Base-by-base conservation (phyloP, 2,329 filamentous ascomycete genomes). In the Penicillium oxalicum region DNA sequence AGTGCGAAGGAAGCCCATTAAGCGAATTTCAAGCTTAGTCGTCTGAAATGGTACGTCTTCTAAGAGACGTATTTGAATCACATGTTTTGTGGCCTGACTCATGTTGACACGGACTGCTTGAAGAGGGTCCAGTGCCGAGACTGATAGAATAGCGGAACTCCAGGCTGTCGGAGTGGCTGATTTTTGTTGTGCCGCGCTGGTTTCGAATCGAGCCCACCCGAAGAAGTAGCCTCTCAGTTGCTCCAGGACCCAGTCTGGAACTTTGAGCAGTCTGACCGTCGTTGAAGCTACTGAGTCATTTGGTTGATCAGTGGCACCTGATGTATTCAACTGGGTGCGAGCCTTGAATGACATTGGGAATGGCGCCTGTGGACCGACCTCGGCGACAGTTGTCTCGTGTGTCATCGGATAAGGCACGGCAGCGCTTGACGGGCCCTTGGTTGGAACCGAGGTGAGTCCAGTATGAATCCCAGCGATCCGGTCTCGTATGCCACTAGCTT, bases 171-270 rank as follows among this genome's bases (percentile, higher is more conserved):
- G 8, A 12, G 48, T 70, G 3, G 63, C 50, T 0, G 71, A 64
- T 2, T 71, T 44, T 3, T 62, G 61, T 3, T 71, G 68, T 2
- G 60, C 53, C 0, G 58, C 61, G 12, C 46, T 38, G 24, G 68
- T 63, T 0, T 63, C 61, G 0, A 70, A 66, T 0, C 75, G 67
- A 0, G 76, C 78, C 83, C 84, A 87, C 3, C 81, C 83, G 35
- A 84, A 81, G 58, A 83, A 87, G 5, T 83, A 74, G 0, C 84
- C 84, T 9, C 71, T 68, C 43, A 87, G 71, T 3, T 77, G 74
- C 52, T 78, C 67, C 24, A 74, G 69, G 36, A 84, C 62, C 32
- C 78, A 72, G 26, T 77, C 76, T 0, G 79, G 70, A 0, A 84
- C 70, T 8, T 72, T 74, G 0, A 59, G 57, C 2, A 87, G 63